A percentile compares a stretch with the other conserved stretches of the same genome.
Evolutionary conservation across 306 rosid genomes (phyloP).

Genomic region (Fagus crenata): DNA sequence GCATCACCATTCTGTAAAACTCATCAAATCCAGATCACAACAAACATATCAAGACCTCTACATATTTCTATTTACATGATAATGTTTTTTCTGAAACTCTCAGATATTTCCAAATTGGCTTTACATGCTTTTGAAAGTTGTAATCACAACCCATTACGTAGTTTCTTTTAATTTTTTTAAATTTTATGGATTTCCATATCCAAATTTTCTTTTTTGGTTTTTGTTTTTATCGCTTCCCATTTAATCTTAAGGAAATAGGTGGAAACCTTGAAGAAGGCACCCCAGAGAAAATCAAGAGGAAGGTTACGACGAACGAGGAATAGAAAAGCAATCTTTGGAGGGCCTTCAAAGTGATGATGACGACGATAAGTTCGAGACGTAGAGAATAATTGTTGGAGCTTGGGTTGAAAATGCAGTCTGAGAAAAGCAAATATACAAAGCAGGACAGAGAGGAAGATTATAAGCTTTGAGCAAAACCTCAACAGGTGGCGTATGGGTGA

Average conservation of each 20-base stretch:
- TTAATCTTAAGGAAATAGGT: background rate
- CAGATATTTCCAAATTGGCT: background rate
- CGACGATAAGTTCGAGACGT: background rate
- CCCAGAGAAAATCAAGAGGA: slow-evolving; percentile 37
- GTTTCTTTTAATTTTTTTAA: background rate
- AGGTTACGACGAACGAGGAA: slow-evolving; percentile 14
- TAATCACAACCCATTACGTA: background rate
- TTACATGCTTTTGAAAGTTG: background rate
- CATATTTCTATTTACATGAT: too few relatives aligned
- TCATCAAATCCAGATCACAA: background rate
- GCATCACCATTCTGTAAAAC: slow-evolving; percentile 16
- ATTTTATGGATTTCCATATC: background rate
- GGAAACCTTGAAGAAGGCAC: slow-evolving; percentile 29
- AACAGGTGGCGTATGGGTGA: background rate
- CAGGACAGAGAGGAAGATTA: slow-evolving; percentile 1
- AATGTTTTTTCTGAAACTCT: background rate
- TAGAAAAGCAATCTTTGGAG: slow-evolving; percentile 31
- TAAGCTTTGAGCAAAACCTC: slow-evolving; percentile 9
- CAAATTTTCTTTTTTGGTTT: background rate
- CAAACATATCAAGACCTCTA: background rate
- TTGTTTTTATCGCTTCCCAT: background rate
- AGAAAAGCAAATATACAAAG: slow-evolving; percentile 27
- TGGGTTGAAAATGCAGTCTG: slow-evolving; percentile 21
- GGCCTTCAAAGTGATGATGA: slow-evolving; percentile 17
- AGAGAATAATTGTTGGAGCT: slow-evolving; percentile 16